phyloP scores from a whole-genome alignment of 345 rosid species.

The Corchorus olitorius region DNA sequence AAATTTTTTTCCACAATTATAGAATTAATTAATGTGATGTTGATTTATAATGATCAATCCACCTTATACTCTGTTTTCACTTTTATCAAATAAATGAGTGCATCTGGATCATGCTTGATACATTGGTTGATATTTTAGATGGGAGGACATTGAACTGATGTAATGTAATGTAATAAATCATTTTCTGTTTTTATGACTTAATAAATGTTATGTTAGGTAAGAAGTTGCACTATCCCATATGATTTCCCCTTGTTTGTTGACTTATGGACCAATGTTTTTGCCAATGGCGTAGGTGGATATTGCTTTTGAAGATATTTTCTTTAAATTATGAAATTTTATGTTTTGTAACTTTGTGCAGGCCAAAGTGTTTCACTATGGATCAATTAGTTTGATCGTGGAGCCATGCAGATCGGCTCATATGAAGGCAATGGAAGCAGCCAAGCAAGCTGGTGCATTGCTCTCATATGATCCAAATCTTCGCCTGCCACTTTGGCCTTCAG shows the following conservation, averaged over 20 bases:
- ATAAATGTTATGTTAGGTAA: not conserved
- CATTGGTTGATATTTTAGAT: no score
- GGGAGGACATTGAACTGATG: not conserved
- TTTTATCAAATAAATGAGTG: no score
- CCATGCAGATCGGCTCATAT: constrained; percentile 96
- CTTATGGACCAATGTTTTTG: not conserved
- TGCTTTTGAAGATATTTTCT: not conserved
- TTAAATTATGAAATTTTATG: not conserved
- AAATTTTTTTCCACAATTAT: not conserved
- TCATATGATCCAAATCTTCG: constrained; percentile 97
- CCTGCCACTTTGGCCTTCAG: constrained; percentile 92
- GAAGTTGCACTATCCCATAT: not conserved
- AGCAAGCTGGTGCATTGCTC: constrained; percentile 81
- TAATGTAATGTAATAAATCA: not conserved
- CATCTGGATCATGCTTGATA: no score
- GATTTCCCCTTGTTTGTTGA: not conserved
- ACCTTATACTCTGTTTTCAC: no score
- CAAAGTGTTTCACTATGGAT: constrained; percentile 91
- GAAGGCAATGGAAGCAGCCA: constrained; percentile 93
- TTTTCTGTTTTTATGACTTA: not conserved
- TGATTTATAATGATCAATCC: no score
- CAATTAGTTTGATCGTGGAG: constrained; percentile 96
- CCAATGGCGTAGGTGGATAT: not conserved
- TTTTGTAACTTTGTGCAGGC: constrained; percentile 41
- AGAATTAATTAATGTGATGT: not conserved